Base-by-base conservation (phyloP, 1,139 yeast genomes). In the Petasospora fabianii region DNA sequence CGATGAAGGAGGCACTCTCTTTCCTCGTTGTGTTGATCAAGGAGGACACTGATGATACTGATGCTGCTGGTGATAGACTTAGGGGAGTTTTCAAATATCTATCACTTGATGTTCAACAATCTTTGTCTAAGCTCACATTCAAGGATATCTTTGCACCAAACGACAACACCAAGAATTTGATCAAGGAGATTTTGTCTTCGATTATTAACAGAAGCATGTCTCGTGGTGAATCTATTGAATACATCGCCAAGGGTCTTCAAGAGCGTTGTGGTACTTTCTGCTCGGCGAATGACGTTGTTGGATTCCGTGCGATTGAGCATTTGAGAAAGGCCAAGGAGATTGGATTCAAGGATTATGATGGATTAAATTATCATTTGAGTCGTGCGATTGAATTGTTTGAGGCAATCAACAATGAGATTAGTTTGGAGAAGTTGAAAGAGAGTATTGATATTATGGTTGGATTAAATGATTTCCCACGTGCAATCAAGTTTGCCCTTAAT, bases 181-280 rank as follows among this genome's bases (percentile, higher is more conserved):
- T 92, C 27, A 85, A 87, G 58, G 97, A 90, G 54, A 76, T 94
- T 32, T 75, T 92, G 35, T 84, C 96, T 1, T 84, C 96, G 2
- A 79, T 94, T 29, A 88, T 94, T 42, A 90, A 90, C 61, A 82
- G 85, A 56, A 86, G 84, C 49, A 88, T 94, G 46, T 72, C 86
- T 32, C 80, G 85, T 51, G 98, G 98, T n/a, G 94, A 88, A 3
- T 84, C 95, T 0, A 92, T 94, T 37, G 98, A 92, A 57, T 71
- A 83, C 38, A 87, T 92, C 41, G 95, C 97, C 1, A 78, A 82
- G 24, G 81, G 94, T 2, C 68, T 94, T 38, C 96, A 92, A 61
- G 94, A 86, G 39, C 80, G 95, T 49, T 94, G 98, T 67, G 96
- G 96, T 2, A 82, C 96, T 2, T 94, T 88, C 62, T 94, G 97